phyloP scores from a whole-genome alignment of 257 asterid genomes.

The Perilla frutescens region DNA sequence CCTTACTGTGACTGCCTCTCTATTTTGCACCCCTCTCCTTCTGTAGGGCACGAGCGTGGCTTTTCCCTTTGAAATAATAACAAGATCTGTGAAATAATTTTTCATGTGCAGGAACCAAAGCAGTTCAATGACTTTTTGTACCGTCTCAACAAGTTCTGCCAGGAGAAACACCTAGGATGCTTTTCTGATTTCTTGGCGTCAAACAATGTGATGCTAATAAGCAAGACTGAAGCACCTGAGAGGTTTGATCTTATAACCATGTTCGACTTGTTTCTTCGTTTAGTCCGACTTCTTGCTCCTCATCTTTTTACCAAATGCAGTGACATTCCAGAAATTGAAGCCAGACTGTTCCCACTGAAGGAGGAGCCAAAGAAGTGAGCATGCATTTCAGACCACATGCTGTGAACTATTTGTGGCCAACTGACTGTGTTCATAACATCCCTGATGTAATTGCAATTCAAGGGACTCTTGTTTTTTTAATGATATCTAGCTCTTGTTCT shows the following conservation, averaged over 20 bases:
- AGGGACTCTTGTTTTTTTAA: too few relatives aligned
- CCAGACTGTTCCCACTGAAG: slow-evolving; percentile 47
- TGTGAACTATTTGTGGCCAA: too few relatives aligned
- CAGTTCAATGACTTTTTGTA: slow-evolving; percentile 78
- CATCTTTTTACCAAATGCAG: slow-evolving; percentile 43
- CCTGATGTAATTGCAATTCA: not conserved
- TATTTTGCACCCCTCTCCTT: too few relatives aligned
- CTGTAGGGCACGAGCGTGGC: not conserved
- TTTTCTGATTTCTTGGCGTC: slow-evolving; percentile 56
- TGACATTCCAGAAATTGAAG: slow-evolving; percentile 68
- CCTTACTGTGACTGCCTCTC: not conserved
- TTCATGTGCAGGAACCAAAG: slow-evolving; percentile 68
- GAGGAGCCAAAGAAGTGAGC: slow-evolving; percentile 43
- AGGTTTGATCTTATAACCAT: slow-evolving; percentile 53
- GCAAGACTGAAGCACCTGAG: slow-evolving; percentile 78
- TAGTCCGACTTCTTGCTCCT: not conserved
- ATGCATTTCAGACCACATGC: not conserved
- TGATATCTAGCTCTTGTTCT: too few relatives aligned
- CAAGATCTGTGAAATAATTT: not conserved
- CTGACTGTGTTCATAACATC: too few relatives aligned
- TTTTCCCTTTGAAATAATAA: not conserved
- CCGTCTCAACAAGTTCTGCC: slow-evolving; percentile 60
- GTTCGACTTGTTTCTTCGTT: slow-evolving; percentile 6
- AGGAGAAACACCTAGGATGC: slow-evolving; percentile 54
- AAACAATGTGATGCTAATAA: slow-evolving; percentile 57